Conservation (phyloP, 768 basidiomycete genomes). For the Leucocoprinus leucothites region DNA sequence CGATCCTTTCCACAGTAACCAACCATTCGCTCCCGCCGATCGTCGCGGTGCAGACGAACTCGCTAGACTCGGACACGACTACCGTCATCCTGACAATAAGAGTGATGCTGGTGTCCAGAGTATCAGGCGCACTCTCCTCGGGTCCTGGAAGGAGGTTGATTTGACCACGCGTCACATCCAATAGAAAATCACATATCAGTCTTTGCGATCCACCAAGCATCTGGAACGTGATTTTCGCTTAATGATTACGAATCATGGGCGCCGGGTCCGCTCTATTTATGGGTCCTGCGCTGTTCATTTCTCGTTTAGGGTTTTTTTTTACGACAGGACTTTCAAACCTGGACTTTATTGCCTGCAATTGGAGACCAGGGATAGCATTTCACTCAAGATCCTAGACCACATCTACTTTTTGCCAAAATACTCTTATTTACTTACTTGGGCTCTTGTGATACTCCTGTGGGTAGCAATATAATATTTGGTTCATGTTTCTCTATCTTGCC, state of each 20-base stretch:
- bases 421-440: not conserved
- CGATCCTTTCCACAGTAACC: constrained; percentile 38
- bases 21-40: constrained; percentile 69
- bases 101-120: constrained; percentile 31
- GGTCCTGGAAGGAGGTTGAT: constrained; percentile 41
- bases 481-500: not conserved
- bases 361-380: not conserved
- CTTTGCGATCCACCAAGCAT: not conserved
- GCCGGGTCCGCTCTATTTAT: too few species aligned
- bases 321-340: not conserved
- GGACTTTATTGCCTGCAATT: not conserved
- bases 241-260: too few species aligned
- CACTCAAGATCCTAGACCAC: not conserved
- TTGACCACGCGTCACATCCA: constrained; percentile 26
- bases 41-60: constrained; percentile 55
- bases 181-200: not conserved
- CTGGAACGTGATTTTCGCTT: not conserved
- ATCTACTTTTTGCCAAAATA: not conserved
- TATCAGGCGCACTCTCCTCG: constrained; percentile 36
- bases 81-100: constrained; percentile 27
- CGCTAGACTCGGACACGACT: constrained; percentile 30
- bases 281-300: not conserved
- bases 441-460: not conserved
- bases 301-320: not conserved
- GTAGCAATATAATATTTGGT: not conserved